Base-by-base conservation (phyloP, 495 filamentous ascomycete species). In the Tuber borchii region DNA sequence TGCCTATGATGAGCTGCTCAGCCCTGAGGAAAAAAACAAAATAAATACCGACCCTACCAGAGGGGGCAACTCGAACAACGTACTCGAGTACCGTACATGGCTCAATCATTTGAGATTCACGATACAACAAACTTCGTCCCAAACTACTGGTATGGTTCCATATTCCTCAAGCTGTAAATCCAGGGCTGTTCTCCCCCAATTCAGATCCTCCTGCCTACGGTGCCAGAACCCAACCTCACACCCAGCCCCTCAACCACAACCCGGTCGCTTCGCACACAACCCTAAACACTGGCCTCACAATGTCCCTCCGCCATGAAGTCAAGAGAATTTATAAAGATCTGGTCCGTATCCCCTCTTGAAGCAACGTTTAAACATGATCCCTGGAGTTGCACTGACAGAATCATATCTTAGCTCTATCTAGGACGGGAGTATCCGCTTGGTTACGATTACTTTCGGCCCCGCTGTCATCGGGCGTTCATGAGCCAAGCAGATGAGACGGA, bases 341-440 rank as follows among this genome's bases (percentile, higher is more conserved):
- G 20, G 94, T 93, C 83, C 20, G 83, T 78, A 46, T n/a, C 34
- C 43, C 31, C 34, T n/a, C 12, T 20, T 14, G 31, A 34, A 65
- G 14, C 26, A 16, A 65, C 31, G 2, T 37, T 73, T 6, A 1
- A 9, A 71, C 45, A 72, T 19, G 17, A 46, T 46, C 56, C 70
- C 17, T 20, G 42, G 69, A 72, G 9, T 56, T 75, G 40, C 65
- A 31, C 76, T 79, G 65, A 79, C 76, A 26, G 20, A 71, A 51
- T 31, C 56, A 9, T 12, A 61, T 61, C 42, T 31, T 37, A 82
- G 34, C 88, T 99, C 7, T 88, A 91, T 83, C 85, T 97, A 45
- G 95, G 95, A 70, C 88, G 90, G 40, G 90, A 94, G 51, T 98
- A 98, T 83, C 95, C 96, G 14, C 86, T 91, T 43, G 96, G 96